A percentile compares a stretch with the other conserved stretches of the same genome.
Evolutionary conservation across 148 eudicot species (phyloP).

Genomic region (Cornus florida): DNA sequence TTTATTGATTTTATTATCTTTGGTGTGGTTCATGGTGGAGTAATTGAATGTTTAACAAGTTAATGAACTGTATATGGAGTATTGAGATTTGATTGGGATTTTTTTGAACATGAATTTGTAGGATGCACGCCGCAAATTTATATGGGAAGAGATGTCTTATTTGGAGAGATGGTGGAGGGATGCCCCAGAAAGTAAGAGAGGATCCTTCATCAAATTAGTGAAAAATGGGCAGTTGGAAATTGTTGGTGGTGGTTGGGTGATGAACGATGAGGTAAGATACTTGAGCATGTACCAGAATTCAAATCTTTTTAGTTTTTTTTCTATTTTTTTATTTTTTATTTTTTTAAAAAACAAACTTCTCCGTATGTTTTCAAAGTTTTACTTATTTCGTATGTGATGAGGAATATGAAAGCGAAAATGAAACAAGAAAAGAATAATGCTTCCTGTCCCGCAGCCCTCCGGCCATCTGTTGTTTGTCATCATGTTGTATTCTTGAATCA

Average conservation of each 20-base stretch:
- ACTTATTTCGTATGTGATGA: too few species aligned
- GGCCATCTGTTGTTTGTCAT: not conserved
- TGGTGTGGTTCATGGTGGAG: not conserved
- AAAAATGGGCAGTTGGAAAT: slow-evolving; percentile 88
- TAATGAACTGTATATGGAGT: not conserved
- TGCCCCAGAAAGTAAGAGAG: slow-evolving; percentile 66
- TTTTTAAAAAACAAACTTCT: not conserved
- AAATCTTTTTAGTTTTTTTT: not conserved
- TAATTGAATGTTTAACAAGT: not conserved
- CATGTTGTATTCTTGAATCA: not conserved
- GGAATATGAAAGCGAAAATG: too few species aligned
- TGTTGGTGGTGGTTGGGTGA: slow-evolving; percentile 99
- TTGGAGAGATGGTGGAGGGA: slow-evolving; percentile 99
- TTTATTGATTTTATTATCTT: not conserved
- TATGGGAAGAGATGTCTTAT: slow-evolving; percentile 99
- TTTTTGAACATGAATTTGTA: slow-evolving; percentile 24
- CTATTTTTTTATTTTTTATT: not conserved
- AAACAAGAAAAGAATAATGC: too few species aligned
- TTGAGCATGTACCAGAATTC: not conserved
- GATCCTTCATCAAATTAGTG: slow-evolving; percentile 63
- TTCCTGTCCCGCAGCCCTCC: not conserved
- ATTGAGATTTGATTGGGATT: not conserved
- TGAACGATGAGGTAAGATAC: slow-evolving; percentile 93
- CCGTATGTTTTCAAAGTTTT: not conserved
- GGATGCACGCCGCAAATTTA: slow-evolving; percentile 94